Conservation (phyloP, 2,329 filamentous ascomycete species). For the Fusarium austroafricanum region DNA sequence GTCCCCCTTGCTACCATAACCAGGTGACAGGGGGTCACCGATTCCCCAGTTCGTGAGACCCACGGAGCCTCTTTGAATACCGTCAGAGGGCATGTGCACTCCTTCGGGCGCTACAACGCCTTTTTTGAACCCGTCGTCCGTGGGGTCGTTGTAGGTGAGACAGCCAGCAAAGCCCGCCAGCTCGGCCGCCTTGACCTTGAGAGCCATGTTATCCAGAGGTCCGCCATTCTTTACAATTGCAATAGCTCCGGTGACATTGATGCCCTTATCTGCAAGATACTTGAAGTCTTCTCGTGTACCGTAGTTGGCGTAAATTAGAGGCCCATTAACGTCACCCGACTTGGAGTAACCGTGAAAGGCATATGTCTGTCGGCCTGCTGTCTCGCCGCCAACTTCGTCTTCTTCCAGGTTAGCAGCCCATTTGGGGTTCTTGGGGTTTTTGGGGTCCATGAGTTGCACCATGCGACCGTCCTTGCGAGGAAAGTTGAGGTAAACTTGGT, state of each 20-base stretch:
- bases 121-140: conserved; percentile 81
- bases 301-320: conserved; percentile 91
- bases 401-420: conserved; percentile 92
- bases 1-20: conserved; percentile 78
- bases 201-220: conserved; percentile 74
- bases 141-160: conserved; percentile 91
- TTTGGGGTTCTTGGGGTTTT: conserved; percentile 64
- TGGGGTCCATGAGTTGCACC: conserved; percentile 81
- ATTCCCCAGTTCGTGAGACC: conserved; percentile 84
- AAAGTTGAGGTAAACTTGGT: conserved; percentile 93
- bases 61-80: conserved; percentile 85
- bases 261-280: conserved; percentile 73
- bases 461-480: conserved; percentile 80
- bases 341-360: conserved; percentile 92
- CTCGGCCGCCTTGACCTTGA: conserved; percentile 93
- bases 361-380: conserved; percentile 74
- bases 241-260: conserved; percentile 83
- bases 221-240: conserved; percentile 86
- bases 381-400: conserved; percentile 71
- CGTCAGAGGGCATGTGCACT: conserved; percentile 82
- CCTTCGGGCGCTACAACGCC: conserved; percentile 81
- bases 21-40: conserved; percentile 92
- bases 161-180: conserved; percentile 86
- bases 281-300: conserved; percentile 88
- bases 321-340: conserved; percentile 85